Evolutionary conservation across 73 alveolate genomes (phyloP).

Genomic region (Paramecium primaurelia): DNA sequence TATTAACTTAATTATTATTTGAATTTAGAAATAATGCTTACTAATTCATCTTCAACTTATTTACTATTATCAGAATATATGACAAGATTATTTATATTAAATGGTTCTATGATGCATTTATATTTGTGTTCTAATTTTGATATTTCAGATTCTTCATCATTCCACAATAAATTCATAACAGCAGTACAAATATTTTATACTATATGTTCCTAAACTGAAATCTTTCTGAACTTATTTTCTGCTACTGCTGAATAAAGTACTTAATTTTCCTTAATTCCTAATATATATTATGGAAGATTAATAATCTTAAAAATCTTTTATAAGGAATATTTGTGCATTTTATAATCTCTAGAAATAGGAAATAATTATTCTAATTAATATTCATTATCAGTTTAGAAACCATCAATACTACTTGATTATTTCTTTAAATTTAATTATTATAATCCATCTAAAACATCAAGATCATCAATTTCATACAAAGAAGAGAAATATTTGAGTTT

Average conservation of each 20-base stretch:
- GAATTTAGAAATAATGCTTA: background rate
- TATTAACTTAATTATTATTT: background rate
- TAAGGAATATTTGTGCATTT: background rate
- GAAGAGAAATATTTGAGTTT: background rate
- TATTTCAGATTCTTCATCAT: background rate
- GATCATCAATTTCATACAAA: background rate
- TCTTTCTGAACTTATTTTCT: background rate
- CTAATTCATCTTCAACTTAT: background rate
- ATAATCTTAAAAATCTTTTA: background rate
- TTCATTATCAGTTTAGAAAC: background rate
- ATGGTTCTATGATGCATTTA: background rate
- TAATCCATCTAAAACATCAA: background rate
- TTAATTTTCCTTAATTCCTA: background rate
- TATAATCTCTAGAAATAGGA: background rate
- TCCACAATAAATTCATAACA: background rate
- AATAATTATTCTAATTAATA: background rate
- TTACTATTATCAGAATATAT: background rate
- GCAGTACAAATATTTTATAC: background rate
- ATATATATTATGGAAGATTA: background rate
- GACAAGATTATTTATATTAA: background rate
- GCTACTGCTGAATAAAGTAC: background rate
- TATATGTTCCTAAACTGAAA: background rate
- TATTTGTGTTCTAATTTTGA: background rate
- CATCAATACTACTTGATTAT: background rate
- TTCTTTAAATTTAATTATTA: background rate